These are phyloP conservation scores for Taiozyma sp. DNA, from an alignment of 1,139 yeast species.

Conservation along the genomic window DNA sequence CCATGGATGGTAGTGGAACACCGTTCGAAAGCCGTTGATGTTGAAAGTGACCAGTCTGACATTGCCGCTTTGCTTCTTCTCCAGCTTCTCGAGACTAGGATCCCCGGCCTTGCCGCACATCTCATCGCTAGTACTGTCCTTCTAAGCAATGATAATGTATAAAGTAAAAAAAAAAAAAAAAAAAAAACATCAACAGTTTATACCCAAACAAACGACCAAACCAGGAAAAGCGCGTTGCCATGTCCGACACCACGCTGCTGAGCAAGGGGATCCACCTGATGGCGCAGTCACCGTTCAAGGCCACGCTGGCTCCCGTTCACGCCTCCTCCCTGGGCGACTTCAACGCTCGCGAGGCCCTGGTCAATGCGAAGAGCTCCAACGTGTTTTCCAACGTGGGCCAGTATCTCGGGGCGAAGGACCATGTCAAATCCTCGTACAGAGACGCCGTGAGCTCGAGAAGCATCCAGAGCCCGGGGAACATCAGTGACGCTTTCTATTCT, in stretches of 20 bases:
- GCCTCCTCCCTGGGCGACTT: background rate
- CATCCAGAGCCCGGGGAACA: conserved; percentile 1
- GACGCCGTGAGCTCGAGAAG: conserved; percentile 4
- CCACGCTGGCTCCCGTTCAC: background rate
- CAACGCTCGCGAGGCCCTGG: conserved; percentile 7
- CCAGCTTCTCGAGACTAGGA: conserved; percentile 11
- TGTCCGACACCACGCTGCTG: background rate
- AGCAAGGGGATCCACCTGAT: background rate
- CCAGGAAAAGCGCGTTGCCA: background rate
- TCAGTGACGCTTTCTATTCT: conserved; percentile 7
- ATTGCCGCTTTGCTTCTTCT: conserved; percentile 4
- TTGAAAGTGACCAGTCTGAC: conserved; percentile 66
- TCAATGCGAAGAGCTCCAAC: conserved; percentile 3
- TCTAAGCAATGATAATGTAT: background rate
- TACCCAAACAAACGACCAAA: background rate
- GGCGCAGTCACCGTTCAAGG: background rate
- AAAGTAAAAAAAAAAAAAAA: background rate
- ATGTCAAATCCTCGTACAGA: conserved; percentile 3
- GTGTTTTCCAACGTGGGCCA: conserved; percentile 5
- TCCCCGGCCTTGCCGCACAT: background rate
- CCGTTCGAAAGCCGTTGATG: conserved; percentile 78
- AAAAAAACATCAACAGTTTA: background rate
- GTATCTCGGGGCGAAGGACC: conserved; percentile 4
- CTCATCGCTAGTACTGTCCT: background rate
- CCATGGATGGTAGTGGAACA: conserved; percentile 85